Percentiles rank a stretch among this genome's conserved stretches.
Conservation (phyloP, 2,329 filamentous ascomycete genomes). For the Verticillium albo-atrum region DNA sequence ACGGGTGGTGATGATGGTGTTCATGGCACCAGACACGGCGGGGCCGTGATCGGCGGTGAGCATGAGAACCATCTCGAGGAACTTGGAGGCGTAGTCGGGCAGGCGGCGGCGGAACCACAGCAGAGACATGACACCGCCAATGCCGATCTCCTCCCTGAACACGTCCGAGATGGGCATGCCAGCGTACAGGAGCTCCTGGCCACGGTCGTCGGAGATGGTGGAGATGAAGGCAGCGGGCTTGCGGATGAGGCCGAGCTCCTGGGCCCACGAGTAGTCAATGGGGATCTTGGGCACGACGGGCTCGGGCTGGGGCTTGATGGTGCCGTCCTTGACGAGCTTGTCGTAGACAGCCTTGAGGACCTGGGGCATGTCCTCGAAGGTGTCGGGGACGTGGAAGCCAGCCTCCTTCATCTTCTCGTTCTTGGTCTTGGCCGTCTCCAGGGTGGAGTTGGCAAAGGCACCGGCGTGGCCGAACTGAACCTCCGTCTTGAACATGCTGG, state of each 20-base stretch:
- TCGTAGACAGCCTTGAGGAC: slow-evolving; percentile 80
- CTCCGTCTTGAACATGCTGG: slow-evolving; percentile 99
- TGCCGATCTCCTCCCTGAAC: slow-evolving; percentile 97
- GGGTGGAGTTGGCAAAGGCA: slow-evolving; percentile 97
- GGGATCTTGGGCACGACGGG: slow-evolving; percentile 97
- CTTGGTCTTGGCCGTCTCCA: slow-evolving; percentile 95
- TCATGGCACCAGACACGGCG: slow-evolving; percentile 99
- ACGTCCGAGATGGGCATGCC: slow-evolving; percentile 99
- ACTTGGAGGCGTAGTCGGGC: slow-evolving; percentile 94
- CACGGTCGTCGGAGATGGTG: slow-evolving; percentile 99
- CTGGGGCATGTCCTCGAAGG: slow-evolving; percentile 89
- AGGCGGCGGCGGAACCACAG: slow-evolving; percentile 99
- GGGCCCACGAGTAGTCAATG: slow-evolving; percentile 99
- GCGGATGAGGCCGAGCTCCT: slow-evolving; percentile 98
- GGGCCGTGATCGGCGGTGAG: slow-evolving; percentile 98
- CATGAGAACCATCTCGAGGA: slow-evolving; percentile 99
- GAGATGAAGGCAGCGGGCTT: slow-evolving; percentile 99
- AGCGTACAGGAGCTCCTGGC: slow-evolving; percentile 96
- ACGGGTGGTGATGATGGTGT: slow-evolving; percentile 99
- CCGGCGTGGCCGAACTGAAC: slow-evolving; percentile 99
- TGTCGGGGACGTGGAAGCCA: slow-evolving; percentile 89
- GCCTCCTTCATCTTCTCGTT: slow-evolving; percentile 96
- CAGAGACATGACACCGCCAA: slow-evolving; percentile 99
- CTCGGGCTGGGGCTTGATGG: slow-evolving; percentile 81
- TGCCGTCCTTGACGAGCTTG: slow-evolving; percentile 77